phyloP scores from a whole-genome alignment of 768 basidiomycete species.

The Termitomyces sp. region DNA sequence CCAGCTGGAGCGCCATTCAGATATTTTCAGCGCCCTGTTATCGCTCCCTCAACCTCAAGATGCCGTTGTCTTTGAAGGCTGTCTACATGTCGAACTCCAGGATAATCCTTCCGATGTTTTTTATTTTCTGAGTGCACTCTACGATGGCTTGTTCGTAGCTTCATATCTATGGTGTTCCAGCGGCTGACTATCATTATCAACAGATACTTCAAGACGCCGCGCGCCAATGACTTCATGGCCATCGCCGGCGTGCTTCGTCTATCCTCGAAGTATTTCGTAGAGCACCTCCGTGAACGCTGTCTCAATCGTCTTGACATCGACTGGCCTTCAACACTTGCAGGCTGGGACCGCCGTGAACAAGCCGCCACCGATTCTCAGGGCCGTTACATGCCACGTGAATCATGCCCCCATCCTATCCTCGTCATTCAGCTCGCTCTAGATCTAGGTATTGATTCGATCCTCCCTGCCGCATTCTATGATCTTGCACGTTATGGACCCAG shows the following conservation, averaged over 20 bases:
- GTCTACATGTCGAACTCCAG: constrained; percentile 53
- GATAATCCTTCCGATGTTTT: constrained; percentile 65
- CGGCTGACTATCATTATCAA: constrained; percentile 1
- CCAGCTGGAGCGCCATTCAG: constrained; percentile 70
- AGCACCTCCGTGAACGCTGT: constrained; percentile 58
- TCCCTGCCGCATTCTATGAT: constrained; percentile 74
- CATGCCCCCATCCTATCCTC: constrained; percentile 62
- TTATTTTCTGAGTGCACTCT: constrained; percentile 62
- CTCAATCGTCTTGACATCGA: constrained; percentile 53
- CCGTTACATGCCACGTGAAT: constrained; percentile 54
- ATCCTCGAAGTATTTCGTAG: constrained; percentile 72
- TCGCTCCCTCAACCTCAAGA: constrained; percentile 54
- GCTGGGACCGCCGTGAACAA: constrained; percentile 67
- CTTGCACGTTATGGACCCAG: constrained; percentile 69
- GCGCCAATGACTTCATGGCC: constrained; percentile 50
- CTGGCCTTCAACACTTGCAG: constrained; percentile 63
- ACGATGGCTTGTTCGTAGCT: constrained; percentile 65
- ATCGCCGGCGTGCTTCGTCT: constrained; percentile 65
- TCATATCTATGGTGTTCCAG: too few relatives aligned
- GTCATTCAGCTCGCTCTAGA: constrained; percentile 67
- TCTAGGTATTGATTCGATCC: constrained; percentile 48
- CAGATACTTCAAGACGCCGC: constrained; percentile 54
- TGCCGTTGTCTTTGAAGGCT: constrained; percentile 51
- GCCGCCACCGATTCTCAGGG: constrained; percentile 44
- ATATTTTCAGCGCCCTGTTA: constrained; percentile 69